Percentiles rank a stretch among this genome's conserved stretches.
Evolutionary conservation across 2,329 filamentous ascomycete genomes (phyloP).

Genomic region (Graphiopsis chlorocephala): DNA sequence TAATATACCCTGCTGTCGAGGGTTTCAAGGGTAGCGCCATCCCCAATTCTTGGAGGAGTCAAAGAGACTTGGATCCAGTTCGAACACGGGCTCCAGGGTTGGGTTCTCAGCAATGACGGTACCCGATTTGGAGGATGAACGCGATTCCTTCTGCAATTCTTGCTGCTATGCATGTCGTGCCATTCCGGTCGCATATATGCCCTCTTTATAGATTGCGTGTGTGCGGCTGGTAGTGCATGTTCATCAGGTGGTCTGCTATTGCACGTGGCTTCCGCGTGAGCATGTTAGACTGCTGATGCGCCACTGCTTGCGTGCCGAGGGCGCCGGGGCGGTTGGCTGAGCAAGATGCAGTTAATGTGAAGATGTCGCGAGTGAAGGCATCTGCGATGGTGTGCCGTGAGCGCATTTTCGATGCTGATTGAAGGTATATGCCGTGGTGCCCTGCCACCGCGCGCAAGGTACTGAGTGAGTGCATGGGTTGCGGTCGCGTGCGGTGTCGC

Average conservation of each 20-base stretch:
- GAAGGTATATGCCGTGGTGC: not conserved
- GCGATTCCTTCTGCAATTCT: not conserved
- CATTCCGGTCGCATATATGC: not conserved
- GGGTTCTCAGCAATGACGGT: not conserved
- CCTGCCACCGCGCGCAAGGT: not conserved
- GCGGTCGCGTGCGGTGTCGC: not conserved
- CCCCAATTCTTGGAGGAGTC: not conserved
- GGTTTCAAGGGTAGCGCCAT: not conserved
- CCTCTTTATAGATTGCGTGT: not conserved
- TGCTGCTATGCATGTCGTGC: not conserved
- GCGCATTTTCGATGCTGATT: not conserved
- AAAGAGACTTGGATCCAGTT: not conserved
- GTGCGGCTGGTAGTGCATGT: not conserved
- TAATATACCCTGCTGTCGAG: not conserved
- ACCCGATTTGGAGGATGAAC: not conserved
- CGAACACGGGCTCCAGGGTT: not conserved
- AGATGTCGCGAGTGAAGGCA: not conserved
- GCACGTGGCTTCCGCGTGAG: not conserved
- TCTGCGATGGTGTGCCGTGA: not conserved
- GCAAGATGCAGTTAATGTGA: not conserved
- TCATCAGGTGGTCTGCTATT: not conserved
- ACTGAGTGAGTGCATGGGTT: not conserved
- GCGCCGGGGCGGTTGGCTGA: not conserved
- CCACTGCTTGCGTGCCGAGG: not conserved
- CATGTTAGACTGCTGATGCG: not conserved